Evolutionary conservation across 106 monocot species (phyloP).

Genomic region (Narthecium ossifragum): DNA sequence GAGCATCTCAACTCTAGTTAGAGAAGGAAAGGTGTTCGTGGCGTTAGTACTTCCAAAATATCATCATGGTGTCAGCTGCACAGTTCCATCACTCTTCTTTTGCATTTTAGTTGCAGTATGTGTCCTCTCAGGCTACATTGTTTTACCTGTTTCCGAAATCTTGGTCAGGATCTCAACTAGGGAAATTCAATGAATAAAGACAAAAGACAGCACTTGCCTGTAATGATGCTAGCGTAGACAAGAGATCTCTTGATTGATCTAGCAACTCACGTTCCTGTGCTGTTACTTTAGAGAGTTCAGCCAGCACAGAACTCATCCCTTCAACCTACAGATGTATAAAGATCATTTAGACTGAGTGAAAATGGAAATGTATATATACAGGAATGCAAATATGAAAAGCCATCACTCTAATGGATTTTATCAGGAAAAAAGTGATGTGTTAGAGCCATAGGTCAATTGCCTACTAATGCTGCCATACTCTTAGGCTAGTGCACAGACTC

Average conservation of each 20-base stretch:
- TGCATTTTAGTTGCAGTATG: conserved; percentile 23
- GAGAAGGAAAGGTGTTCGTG: conserved; percentile 1
- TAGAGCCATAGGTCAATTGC: background rate
- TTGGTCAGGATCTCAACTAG: background rate
- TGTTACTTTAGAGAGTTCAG: conserved; percentile 54
- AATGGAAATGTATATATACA: background rate
- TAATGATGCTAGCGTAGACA: conserved; percentile 44
- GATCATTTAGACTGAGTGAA: background rate
- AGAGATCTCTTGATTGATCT: conserved; percentile 48
- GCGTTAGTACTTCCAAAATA: conserved; percentile 1
- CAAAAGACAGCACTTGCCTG: conserved; percentile 38
- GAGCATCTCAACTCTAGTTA: background rate
- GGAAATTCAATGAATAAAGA: background rate
- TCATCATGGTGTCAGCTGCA: background rate
- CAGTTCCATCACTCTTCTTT: conserved; percentile 3
- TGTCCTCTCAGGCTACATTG: conserved; percentile 43
- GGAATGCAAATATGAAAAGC: background rate
- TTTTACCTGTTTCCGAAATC: conserved; percentile 32
- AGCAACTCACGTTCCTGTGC: conserved; percentile 54
- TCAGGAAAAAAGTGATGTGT: background rate
- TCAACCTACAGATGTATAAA: conserved; percentile 38
- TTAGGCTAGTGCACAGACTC: background rate
- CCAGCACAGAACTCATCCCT: conserved; percentile 28
- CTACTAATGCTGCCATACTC: background rate
- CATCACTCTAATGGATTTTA: background rate